Conservation (phyloP, 75 land plant species). For the Chamaecyparis obtusa region DNA sequence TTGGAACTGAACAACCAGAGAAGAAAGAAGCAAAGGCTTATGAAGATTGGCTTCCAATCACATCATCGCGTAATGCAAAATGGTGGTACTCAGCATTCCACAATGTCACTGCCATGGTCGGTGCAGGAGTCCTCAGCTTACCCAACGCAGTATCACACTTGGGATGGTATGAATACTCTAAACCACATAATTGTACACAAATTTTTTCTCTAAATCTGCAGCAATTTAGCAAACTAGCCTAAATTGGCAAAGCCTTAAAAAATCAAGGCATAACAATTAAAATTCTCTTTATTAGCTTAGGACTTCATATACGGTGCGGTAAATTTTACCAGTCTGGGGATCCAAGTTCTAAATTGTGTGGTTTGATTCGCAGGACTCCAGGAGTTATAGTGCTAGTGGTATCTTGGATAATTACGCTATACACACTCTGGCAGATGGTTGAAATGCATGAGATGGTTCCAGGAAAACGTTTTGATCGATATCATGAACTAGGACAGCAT, state of each 20-base stretch:
- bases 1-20: background rate
- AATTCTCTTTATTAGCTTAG: no score
- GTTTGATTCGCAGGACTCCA: slow-evolving; percentile 46
- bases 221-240: no score
- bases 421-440: slow-evolving; percentile 78
- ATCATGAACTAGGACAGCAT: slow-evolving; percentile 78
- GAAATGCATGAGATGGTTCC: slow-evolving; percentile 82
- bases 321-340: no score
- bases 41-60: slow-evolving; percentile 67
- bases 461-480: slow-evolving; percentile 66
- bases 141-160: slow-evolving; percentile 51
- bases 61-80: slow-evolving; percentile 46
- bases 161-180: slow-evolving; percentile 38
- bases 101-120: slow-evolving; percentile 77
- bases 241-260: no score
- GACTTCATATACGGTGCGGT: no score
- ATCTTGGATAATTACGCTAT: slow-evolving; percentile 37
- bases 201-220: no score
- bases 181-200: no score
- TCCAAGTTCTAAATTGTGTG: no score
- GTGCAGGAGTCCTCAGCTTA: slow-evolving; percentile 67
- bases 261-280: no score
- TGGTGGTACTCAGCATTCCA: slow-evolving; percentile 74
- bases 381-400: slow-evolving; percentile 35
- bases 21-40: slow-evolving; percentile 19